Percentiles rank a stretch among this genome's conserved stretches.
These are phyloP conservation scores for Puccinia coronata DNA, from an alignment of 1,284 basidiomycete genomes.

Conservation along the genomic window DNA sequence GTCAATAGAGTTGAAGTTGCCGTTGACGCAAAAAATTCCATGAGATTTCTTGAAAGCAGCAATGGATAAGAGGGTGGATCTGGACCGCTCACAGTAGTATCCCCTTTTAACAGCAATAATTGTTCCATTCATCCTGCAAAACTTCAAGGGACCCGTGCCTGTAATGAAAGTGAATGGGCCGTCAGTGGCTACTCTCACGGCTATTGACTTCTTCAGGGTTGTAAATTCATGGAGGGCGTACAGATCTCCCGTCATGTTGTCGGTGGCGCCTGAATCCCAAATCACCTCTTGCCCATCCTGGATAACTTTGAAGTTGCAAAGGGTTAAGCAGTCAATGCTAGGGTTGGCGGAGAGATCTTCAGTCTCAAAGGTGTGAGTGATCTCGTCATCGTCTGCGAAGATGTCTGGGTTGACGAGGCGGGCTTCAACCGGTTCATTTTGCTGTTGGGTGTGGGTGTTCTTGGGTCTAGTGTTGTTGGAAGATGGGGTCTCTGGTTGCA, in stretches of 20 bases:
- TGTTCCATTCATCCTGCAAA: not conserved
- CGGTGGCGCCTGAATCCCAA: slow-evolving; percentile 3
- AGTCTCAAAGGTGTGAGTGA: not conserved
- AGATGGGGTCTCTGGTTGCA: not conserved
- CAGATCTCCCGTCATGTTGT: slow-evolving; percentile 7
- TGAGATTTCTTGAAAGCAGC: not conserved
- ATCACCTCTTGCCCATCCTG: not conserved
- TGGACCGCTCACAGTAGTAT: not conserved
- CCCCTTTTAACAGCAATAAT: not conserved
- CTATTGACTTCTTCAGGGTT: not conserved
- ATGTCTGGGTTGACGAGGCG: not conserved
- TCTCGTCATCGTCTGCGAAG: not conserved
- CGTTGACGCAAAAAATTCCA: not conserved
- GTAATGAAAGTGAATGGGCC: not conserved
- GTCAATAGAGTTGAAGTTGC: not conserved
- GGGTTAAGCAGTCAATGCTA: not conserved
- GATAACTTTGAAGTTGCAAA: not conserved
- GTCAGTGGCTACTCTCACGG: slow-evolving; percentile 17
- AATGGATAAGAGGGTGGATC: not conserved
- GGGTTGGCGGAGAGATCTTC: not conserved
- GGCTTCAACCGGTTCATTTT: not conserved
- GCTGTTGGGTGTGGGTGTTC: not conserved
- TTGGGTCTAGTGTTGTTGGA: not conserved
- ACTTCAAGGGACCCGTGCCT: slow-evolving; percentile 6
- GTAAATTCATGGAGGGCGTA: not conserved